A percentile compares a stretch with the other conserved stretches of the same genome.
These are phyloP conservation scores for Cucumis cinereus DNA, from an alignment of 306 rosid species.

Conservation along the genomic window DNA sequence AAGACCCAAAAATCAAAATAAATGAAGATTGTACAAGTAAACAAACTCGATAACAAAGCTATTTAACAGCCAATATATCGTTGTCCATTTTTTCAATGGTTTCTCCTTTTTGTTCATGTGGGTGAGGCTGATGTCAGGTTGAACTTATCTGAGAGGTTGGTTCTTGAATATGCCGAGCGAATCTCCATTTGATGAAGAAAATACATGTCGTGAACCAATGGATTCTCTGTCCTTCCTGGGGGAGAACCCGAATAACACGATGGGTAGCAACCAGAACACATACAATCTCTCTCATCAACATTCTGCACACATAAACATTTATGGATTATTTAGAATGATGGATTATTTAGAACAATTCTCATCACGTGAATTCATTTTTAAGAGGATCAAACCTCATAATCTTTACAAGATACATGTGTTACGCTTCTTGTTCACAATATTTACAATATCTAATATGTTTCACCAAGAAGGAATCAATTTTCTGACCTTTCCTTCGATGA, in stretches of 20 bases:
- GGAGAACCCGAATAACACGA: constrained; percentile 62
- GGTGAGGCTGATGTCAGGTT: not conserved
- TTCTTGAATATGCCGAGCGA: constrained; percentile 36
- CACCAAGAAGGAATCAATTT: not conserved
- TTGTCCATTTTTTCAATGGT: not conserved
- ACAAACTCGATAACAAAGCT: not conserved
- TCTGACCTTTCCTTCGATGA: constrained; percentile 54
- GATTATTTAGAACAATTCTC: not conserved
- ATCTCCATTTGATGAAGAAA: constrained; percentile 66
- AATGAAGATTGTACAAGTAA: not conserved
- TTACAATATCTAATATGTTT: too few relatives aligned
- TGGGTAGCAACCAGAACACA: constrained; percentile 40
- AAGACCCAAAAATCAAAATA: not conserved
- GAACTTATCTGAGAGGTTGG: constrained; percentile 12
- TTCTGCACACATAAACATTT: constrained; percentile 16
- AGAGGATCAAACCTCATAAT: too few relatives aligned
- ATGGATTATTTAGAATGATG: not conserved
- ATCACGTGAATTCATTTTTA: not conserved
- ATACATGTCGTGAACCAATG: constrained; percentile 55
- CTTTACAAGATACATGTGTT: too few relatives aligned
- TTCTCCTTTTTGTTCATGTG: not conserved
- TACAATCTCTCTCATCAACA: constrained; percentile 30
- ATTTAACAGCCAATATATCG: not conserved
- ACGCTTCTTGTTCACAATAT: too few relatives aligned
- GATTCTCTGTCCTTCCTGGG: constrained; percentile 64